Conservation (phyloP, 2,329 filamentous ascomycete species). For the Fusarium coicis region DNA sequence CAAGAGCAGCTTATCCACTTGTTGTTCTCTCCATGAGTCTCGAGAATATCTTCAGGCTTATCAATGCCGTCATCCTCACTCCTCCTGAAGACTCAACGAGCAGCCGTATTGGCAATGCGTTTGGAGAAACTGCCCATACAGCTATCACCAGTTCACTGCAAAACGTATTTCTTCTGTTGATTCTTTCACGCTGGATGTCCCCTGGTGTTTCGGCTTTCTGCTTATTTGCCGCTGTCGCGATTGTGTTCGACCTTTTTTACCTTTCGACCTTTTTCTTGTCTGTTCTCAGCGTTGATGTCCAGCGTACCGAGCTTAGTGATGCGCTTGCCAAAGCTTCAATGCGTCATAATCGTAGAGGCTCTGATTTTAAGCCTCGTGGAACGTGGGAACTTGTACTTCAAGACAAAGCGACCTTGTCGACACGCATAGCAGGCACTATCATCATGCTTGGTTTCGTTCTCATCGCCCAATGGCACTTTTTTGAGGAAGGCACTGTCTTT, state of each 20-base stretch:
- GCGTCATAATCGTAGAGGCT: conserved; percentile 48
- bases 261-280: conserved; percentile 83
- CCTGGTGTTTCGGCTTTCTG: conserved; percentile 80
- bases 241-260: conserved; percentile 81
- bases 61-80: conserved; percentile 80
- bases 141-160: conserved; percentile 75
- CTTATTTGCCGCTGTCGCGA: conserved; percentile 78
- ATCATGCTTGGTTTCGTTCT: conserved; percentile 79
- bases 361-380: conserved; percentile 38
- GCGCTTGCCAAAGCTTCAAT: conserved; percentile 69
- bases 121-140: conserved; percentile 77
- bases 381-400: conserved; percentile 71
- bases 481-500: conserved; percentile 65
- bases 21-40: conserved; percentile 81
- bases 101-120: conserved; percentile 76
- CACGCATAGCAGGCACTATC: conserved; percentile 78
- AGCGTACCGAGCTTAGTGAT: conserved; percentile 79
- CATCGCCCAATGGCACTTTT: conserved; percentile 82
- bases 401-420: conserved; percentile 75
- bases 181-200: conserved; percentile 74
- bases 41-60: conserved; percentile 81
- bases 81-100: conserved; percentile 75
- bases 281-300: conserved; percentile 82
- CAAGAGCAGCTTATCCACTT: conserved; percentile 78
- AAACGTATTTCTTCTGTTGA: conserved; percentile 73